Percentiles rank a stretch among this genome's conserved stretches.
These are phyloP conservation scores for Akanthomyces dipterigenus DNA, from an alignment of 2,329 filamentous ascomycete genomes.

Conservation along the genomic window DNA sequence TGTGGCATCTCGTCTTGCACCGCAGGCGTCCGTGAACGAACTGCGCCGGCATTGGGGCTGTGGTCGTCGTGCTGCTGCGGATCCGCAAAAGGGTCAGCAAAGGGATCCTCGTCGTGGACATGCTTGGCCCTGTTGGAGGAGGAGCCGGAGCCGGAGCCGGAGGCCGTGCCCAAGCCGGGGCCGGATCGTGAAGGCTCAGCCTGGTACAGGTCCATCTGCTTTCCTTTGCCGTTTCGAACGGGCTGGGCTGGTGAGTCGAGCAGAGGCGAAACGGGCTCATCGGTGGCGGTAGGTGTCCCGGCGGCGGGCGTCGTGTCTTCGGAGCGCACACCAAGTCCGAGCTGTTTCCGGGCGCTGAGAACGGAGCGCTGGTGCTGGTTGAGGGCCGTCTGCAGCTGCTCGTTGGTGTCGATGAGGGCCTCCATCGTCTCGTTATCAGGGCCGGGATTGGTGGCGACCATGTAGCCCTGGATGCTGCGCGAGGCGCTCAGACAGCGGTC, in stretches of 20 bases:
- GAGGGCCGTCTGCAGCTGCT: conserved; percentile 75
- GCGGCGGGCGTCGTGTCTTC: conserved; percentile 21
- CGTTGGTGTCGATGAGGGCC: conserved; percentile 88
- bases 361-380: conserved; percentile 80
- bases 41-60: neutral
- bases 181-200: conserved; percentile 20
- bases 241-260: conserved; percentile 12
- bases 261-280: conserved; percentile 1
- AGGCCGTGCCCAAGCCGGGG: conserved; percentile 16
- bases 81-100: conserved; percentile 31
- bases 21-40: neutral
- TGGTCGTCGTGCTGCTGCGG: conserved; percentile 18
- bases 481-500: conserved; percentile 78
- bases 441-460: conserved; percentile 67
- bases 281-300: neutral
- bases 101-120: conserved; percentile 18
- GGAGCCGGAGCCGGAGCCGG: conserved; percentile 18
- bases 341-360: conserved; percentile 52
- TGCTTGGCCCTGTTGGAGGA: conserved; percentile 11
- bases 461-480: conserved; percentile 77
- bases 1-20: conserved; percentile 20
- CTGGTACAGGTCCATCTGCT: conserved; percentile 18
- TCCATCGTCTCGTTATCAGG: conserved; percentile 94
- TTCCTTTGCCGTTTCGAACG: conserved; percentile 28
- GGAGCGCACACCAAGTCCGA: conserved; percentile 32